Evolutionary conservation across 345 rosid genomes (phyloP).

Genomic region (Bruguiera sexangula): DNA sequence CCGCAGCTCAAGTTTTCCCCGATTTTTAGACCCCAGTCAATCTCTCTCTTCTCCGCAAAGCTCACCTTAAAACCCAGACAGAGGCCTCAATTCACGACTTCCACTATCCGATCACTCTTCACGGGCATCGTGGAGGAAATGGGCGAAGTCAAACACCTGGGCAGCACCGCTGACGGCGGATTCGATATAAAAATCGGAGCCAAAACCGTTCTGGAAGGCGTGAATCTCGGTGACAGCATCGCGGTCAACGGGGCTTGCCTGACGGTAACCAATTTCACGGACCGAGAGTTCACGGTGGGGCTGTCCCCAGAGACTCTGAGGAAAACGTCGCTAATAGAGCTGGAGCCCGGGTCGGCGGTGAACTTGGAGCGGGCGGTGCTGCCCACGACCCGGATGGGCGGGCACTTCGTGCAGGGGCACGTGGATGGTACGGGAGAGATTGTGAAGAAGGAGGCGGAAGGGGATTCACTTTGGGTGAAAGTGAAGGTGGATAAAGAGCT

Average conservation of each 20-base stretch:
- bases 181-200: conserved; percentile 64
- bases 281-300: conserved; percentile 62
- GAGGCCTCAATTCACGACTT: background rate
- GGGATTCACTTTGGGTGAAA: conserved; percentile 83
- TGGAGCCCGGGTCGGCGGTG: conserved; percentile 65
- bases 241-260: conserved; percentile 86
- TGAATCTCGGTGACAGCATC: conserved; percentile 80
- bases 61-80: background rate
- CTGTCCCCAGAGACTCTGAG: conserved; percentile 78
- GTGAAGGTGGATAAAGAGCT: conserved; percentile 51
- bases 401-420: conserved; percentile 95
- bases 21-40: conserved; percentile 10
- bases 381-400: conserved; percentile 85
- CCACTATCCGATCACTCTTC: conserved; percentile 52
- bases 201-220: conserved; percentile 54
- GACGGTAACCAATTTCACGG: conserved; percentile 63
- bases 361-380: conserved; percentile 86
- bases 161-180: conserved; percentile 56
- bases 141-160: conserved; percentile 58
- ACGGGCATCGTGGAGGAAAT: conserved; percentile 90
- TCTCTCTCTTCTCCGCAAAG: background rate
- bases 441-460: conserved; percentile 52
- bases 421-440: conserved; percentile 93
- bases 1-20: conserved; percentile 15
- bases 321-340: conserved; percentile 66